These are phyloP conservation scores for Ascochyta rabiei DNA, from an alignment of 2,329 filamentous ascomycete species.

Conservation along the genomic window DNA sequence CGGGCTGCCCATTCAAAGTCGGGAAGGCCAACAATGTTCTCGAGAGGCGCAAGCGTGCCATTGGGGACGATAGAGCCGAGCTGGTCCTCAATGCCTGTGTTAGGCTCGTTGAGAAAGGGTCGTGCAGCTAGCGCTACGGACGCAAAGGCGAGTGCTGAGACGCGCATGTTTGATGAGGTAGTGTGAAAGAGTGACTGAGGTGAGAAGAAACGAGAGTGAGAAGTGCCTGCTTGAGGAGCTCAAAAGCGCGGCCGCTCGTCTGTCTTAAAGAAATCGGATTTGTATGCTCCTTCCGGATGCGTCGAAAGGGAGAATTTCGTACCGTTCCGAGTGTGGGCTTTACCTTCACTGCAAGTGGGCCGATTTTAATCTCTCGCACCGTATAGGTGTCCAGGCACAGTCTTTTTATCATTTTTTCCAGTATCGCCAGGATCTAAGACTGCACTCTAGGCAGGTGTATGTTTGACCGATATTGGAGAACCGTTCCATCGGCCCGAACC, in stretches of 20 bases:
- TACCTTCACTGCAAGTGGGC: conserved; percentile 9
- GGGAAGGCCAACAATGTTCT: conserved; percentile 56
- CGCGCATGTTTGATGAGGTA: conserved; percentile 32
- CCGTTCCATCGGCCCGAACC: conserved; percentile 10
- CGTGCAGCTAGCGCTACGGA: conserved; percentile 40
- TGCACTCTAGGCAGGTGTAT: conserved; percentile 13
- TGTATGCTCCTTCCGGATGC: neutral
- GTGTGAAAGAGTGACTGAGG: conserved; percentile 16
- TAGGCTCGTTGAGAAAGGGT: conserved; percentile 45
- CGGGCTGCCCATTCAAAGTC: conserved; percentile 63
- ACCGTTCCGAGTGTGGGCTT: conserved; percentile 2
- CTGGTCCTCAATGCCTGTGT: conserved; percentile 42
- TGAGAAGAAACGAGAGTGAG: conserved; percentile 4
- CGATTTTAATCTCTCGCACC: conserved; percentile 8
- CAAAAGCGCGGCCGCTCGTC: neutral
- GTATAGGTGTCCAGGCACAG: conserved; percentile 2
- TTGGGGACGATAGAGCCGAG: conserved; percentile 28
- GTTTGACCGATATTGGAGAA: conserved; percentile 15
- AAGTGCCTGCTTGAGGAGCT: conserved; percentile 1
- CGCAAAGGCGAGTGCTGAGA: conserved; percentile 27
- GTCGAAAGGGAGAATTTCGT: neutral
- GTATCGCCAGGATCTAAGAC: conserved; percentile 7
- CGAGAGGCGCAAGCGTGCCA: conserved; percentile 52
- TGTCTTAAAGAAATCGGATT: conserved; percentile 1
- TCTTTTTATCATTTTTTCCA: conserved; percentile 14